Base-by-base conservation (phyloP, 768 basidiomycete genomes). In the Kwoniella pini region DNA sequence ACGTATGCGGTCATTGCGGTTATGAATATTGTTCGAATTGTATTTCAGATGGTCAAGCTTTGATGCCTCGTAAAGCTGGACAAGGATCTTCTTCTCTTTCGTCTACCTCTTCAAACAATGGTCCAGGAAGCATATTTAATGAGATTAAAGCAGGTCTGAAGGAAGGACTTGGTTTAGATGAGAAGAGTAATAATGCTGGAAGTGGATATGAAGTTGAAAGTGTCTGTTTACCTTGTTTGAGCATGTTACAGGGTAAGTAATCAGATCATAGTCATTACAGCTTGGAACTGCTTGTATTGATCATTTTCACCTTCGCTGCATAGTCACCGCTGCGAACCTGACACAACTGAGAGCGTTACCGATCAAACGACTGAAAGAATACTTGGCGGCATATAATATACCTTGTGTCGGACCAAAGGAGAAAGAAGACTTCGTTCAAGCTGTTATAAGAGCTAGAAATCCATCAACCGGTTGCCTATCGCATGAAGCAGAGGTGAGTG, bases 391-490 rank as follows among this genome's bases (percentile, higher is more conserved):
- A 19, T 78, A 77, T 50, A 62, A 70, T 43, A 71, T 71, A 50
- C 67, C 52, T 0, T 66, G 57, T 42, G 46, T 68, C 33, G 74
- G 68, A 56, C 76, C 71, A 46, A 75, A 66, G 22, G 74, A 75
- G 64, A 78, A 78, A 61, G 77, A 78, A 51, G 77, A 78, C 49
- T 78, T 77, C 42, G 75, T 78, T 22, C 74, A 75, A 57, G 70
- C 75, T 19, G 69, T 77, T 2, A 36, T 75, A 6, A 68, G 70
- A 44, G 75, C 77, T 19, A 54, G 70, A 24, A 67, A 73, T 64
- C 68, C 72, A 22, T 17, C 42, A 9, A 75, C 74, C 4, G 77
- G 77, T 5, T 71, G 70, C 66, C 46, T 78, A 19, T 59, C 70
- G 11, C 73, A 69, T 12, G 74, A 75, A 50, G 68, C 69, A 28